Evolutionary conservation across 2,329 filamentous ascomycete genomes (phyloP), one percentile per base, ranked within the genome.

Genomic region (Penicillium digitatum): DNA sequence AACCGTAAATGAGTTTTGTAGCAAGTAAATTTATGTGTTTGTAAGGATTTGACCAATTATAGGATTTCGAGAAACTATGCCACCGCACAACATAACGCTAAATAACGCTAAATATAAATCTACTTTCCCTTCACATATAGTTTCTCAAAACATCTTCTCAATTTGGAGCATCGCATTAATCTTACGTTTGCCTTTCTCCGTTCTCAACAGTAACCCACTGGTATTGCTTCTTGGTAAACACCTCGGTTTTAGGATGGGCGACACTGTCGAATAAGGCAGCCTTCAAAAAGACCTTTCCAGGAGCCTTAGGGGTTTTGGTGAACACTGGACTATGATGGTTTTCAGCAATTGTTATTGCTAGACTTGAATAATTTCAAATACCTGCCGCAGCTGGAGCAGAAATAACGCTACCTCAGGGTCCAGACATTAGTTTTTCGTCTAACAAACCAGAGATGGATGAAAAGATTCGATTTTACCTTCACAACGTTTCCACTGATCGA

Each of bases 331-430:
- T 67, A 3, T 8, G 12, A 5, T 37, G 1, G 4, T 4, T 45
- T 10, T 55, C 29, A n/a, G 47, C 31, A n/a, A 26, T 22, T 20
- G 3, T 18, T 8, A 22, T 16, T 27, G 37, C 26, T 43, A 11
- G 22, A 40, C 3, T n/a, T 35, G 11, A 6, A 16, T 14, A 2
- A 20, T 20, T 29, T 39, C 27, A 43, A 27, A 27, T 55, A 65
- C 64, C 65, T 66, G 43, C 65, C 65, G 53, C 60, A 68, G 20
- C 40, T 54, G 0, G 61, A 61, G 32, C 64, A 66, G 38, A 68
- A 68, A 46, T 59, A 42, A 14, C 62, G 61, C 64, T 66, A n/a
- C 40, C 24, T 12, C 2, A n/a, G 1, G 12, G 12, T 14, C 31
- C 1, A 9, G 1, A 3, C 1, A 39, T 57, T 45, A 57, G 52